Evolutionary conservation across 2,329 filamentous ascomycete species (phyloP), one percentile per base, ranked within the genome.

Genomic region (Cercospora zeina): DNA sequence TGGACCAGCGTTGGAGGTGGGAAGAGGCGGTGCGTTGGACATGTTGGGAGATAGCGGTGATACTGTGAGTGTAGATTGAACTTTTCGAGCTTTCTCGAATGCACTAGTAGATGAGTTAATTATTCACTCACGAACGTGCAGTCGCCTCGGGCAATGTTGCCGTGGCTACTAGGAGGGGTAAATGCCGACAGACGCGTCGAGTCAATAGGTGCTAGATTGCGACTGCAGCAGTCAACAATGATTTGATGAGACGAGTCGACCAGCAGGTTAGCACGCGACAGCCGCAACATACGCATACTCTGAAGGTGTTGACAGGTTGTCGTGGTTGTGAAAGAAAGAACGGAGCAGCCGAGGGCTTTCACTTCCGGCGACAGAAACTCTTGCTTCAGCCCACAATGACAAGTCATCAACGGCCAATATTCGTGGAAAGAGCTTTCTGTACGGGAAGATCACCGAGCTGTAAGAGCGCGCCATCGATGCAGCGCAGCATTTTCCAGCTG

Each of bases 1-100:
- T 34, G 64, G 64, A 21, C 56, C 45, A 39, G 59, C 64, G 31
- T 39, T 60, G 33, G 64, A 42, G 16, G 56, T 64, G 14, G 64
- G 64, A 19, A 66, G 58, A 5, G 64, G 62, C n/a, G 64, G 64
- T 58, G 64, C 64, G 53, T 63, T 63, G 34, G 64, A 64, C 64
- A 66, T 66, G 19, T 30, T 57, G 3, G 54, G 36, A 16, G 34
- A 13, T 37, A 19, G 10, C 16, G 11, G 11, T 58, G 31, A 16
- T 36, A n/a, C 33, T 19, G 33, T 58, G 19, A 45, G n/a, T 21
- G 4, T 16, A 19, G 24, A 39, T n/a, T 16, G 53, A 39, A 39
- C 50, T 34, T 16, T 33, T 54, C n/a, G 21, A 24, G 21, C 31
- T 19, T 27, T 16, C 31, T 33, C 49, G 27, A 33, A 13, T 31